Percentiles rank a stretch among this genome's conserved stretches.
Conservation (phyloP, 768 basidiomycete species). For the Podaxis rugospora region DNA sequence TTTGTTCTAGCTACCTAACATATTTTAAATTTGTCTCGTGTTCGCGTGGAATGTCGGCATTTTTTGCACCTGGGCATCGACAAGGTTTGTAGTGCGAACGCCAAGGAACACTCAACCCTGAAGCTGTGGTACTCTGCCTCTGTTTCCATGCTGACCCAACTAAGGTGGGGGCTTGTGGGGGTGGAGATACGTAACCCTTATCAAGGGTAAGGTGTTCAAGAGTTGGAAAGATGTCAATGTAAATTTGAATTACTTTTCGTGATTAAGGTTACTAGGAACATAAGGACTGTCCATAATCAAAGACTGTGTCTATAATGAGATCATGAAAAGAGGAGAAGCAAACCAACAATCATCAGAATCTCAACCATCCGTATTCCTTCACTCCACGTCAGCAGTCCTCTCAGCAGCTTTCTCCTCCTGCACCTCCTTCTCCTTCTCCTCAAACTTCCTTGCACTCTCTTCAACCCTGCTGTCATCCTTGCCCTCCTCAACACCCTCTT, state of each 20-base stretch:
- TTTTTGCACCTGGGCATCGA: neutral
- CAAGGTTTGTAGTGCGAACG: neutral
- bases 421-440: slow-evolving; percentile 12
- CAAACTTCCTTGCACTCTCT: slow-evolving; percentile 23
- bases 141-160: too few relatives aligned
- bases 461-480: slow-evolving; percentile 52
- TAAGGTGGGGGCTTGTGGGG: too few relatives aligned
- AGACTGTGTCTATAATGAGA: neutral
- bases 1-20: neutral
- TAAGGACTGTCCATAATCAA: neutral
- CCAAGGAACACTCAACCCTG: too few relatives aligned
- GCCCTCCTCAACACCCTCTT: slow-evolving; percentile 26
- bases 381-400: neutral
- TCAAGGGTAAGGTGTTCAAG: neutral
- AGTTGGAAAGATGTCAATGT: neutral
- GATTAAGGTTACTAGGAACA: neutral
- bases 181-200: too few relatives aligned
- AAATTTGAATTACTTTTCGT: neutral
- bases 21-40: neutral
- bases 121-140: too few relatives aligned
- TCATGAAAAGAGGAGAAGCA: neutral
- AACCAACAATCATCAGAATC: neutral
- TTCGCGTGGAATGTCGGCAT: neutral
- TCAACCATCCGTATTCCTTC: neutral
- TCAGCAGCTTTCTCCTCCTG: neutral